phyloP scores from a whole-genome alignment of 805 yeast species.

The Pichia eremophila region DNA sequence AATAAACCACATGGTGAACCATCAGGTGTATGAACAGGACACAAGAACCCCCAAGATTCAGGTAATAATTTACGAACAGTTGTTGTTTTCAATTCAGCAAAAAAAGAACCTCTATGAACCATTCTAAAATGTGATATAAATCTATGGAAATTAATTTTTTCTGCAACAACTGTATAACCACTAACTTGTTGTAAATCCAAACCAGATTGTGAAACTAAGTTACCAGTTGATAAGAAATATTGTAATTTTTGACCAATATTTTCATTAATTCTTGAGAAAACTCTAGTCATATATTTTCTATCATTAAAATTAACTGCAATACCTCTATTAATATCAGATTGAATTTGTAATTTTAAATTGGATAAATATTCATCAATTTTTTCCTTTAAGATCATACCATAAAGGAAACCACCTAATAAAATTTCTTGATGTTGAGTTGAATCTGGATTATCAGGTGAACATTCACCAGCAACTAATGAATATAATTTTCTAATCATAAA shows the following conservation, averaged over 20 bases:
- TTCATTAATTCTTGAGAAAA: constrained; percentile 73
- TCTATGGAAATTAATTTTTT: constrained; percentile 93
- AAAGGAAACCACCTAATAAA: constrained; percentile 87
- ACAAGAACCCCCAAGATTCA: constrained; percentile 97
- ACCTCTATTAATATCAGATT: constrained; percentile 73
- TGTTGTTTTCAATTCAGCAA: constrained; percentile 95
- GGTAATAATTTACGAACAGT: constrained; percentile 94
- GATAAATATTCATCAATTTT: constrained; percentile 89
- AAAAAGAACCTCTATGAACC: constrained; percentile 99
- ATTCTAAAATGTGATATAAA: constrained; percentile 97
- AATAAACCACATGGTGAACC: constrained; percentile 98
- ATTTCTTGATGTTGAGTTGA: constrained; percentile 98
- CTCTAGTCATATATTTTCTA: constrained; percentile 71
- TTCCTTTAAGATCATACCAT: constrained; percentile 94
- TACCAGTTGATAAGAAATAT: constrained; percentile 94
- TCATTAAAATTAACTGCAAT: constrained; percentile 76
- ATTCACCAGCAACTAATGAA: constrained; percentile 92
- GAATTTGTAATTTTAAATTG: constrained; percentile 62
- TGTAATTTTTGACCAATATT: constrained; percentile 92
- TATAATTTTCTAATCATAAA: constrained; percentile 95
- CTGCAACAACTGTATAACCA: constrained; percentile 98
- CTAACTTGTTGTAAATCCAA: constrained; percentile 95
- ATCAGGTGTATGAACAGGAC: constrained; percentile 99
- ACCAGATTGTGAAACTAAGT: constrained; percentile 93
- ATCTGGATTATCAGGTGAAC: constrained; percentile 97